phyloP scores from a whole-genome alignment of 495 filamentous ascomycete genomes.

The Physcia stellaris region DNA sequence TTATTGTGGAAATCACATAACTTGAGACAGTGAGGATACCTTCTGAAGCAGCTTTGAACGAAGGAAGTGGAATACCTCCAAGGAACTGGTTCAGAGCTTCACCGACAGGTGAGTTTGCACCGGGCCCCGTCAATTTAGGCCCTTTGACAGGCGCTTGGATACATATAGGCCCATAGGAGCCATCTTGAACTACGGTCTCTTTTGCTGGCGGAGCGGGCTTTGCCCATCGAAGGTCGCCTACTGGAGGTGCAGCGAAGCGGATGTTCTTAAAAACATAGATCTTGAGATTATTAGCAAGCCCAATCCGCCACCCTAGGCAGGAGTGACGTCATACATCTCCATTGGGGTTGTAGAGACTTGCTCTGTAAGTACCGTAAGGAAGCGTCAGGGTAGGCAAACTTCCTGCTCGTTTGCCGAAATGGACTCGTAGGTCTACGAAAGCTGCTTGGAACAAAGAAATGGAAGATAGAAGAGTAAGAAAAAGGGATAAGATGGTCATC shows the following conservation, averaged over 20 bases:
- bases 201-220: conserved; percentile 36
- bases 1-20: not conserved
- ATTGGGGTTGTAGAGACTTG: conserved; percentile 20
- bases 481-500: no score
- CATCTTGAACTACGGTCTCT: conserved; percentile 35
- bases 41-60: conserved; percentile 11
- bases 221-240: conserved; percentile 39
- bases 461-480: no score
- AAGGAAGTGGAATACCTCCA: conserved; percentile 13
- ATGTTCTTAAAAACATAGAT: conserved; percentile 41
- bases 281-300: conserved; percentile 3
- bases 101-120: conserved; percentile 23
- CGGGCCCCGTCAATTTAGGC: conserved; percentile 22
- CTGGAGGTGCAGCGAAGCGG: conserved; percentile 41
- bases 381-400: conserved; percentile 20
- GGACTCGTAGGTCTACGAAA: conserved; percentile 7
- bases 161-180: conserved; percentile 31
- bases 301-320: not conserved
- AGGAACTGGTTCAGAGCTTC: conserved; percentile 25
- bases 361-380: conserved; percentile 25
- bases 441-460: conserved; percentile 7
- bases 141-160: conserved; percentile 27
- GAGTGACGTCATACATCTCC: conserved; percentile 17
- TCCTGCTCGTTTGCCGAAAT: conserved; percentile 14
- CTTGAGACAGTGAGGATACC: not conserved